A percentile compares a stretch with the other conserved stretches of the same genome.
phyloP scores from a whole-genome alignment of 1,284 basidiomycete genomes.

The Chalciporus sp. region DNA sequence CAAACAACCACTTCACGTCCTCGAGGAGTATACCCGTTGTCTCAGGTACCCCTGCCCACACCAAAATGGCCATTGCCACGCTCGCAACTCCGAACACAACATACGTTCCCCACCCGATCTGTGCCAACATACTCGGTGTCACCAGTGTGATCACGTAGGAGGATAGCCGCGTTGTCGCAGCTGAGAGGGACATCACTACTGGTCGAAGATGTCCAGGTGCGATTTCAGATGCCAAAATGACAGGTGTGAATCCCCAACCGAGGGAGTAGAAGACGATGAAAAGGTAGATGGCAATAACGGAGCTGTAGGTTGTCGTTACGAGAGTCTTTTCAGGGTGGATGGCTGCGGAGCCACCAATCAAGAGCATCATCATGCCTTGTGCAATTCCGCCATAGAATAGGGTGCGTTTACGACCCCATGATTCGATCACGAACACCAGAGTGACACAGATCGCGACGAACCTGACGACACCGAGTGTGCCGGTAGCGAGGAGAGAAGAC shows the following conservation, averaged over 20 bases:
- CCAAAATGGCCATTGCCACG: conserved; percentile 45
- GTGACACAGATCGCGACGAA: conserved; percentile 45
- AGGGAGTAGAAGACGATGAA: conserved; percentile 48
- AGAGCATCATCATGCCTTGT: conserved; percentile 49
- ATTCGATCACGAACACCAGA: conserved; percentile 33
- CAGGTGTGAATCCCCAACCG: conserved; percentile 45
- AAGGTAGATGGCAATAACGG: conserved; percentile 50
- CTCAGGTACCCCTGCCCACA: conserved; percentile 48
- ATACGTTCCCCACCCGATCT: conserved; percentile 52
- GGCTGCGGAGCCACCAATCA: conserved; percentile 47
- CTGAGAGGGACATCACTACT: conserved; percentile 43
- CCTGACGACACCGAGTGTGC: conserved; percentile 65
- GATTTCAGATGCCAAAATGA: conserved; percentile 48
- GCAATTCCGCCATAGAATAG: conserved; percentile 49
- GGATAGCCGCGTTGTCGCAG: conserved; percentile 46
- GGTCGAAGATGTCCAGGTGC: conserved; percentile 50
- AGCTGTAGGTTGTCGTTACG: conserved; percentile 46
- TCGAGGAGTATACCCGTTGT: conserved; percentile 50
- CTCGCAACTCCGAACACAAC: conserved; percentile 50
- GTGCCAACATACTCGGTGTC: conserved; percentile 51
- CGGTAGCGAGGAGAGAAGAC: conserved; percentile 57
- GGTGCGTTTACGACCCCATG: conserved; percentile 44
- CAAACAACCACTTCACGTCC: conserved; percentile 49
- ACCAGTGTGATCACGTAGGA: conserved; percentile 51
- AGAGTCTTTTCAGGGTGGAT: conserved; percentile 36